These are phyloP conservation scores for Sherardia arvensis DNA, from an alignment of 257 asterid species.

Conservation along the genomic window DNA sequence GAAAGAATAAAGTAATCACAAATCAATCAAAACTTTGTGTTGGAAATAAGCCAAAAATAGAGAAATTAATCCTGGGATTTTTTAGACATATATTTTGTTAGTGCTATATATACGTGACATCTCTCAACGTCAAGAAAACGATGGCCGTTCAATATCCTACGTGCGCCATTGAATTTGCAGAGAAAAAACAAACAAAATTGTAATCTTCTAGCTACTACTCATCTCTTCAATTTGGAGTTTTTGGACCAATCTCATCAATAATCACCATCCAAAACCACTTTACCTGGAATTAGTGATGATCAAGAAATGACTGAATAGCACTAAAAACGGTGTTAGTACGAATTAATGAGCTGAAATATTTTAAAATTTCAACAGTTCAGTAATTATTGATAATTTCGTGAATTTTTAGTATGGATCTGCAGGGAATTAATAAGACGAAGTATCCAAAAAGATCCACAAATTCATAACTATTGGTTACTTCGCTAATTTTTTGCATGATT, in stretches of 20 bases:
- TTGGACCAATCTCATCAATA: neutral
- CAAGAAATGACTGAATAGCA: too few species aligned
- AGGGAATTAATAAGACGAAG: too few species aligned
- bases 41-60: neutral
- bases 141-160: neutral
- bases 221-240: neutral
- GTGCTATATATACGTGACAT: neutral
- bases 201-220: neutral
- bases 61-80: neutral
- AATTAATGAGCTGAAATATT: too few species aligned
- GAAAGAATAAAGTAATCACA: neutral
- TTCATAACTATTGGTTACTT: too few species aligned
- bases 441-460: too few species aligned
- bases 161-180: neutral
- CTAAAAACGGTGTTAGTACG: too few species aligned
- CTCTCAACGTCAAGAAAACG: conserved; percentile 6
- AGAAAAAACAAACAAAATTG: neutral
- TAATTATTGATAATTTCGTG: too few species aligned
- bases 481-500: too few species aligned
- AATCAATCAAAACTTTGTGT: neutral
- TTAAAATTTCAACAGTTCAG: too few species aligned
- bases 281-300: too few species aligned
- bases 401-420: too few species aligned
- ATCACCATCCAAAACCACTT: neutral
- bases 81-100: neutral